Conservation (phyloP, 257 asterid species). For the Ehretia macrophylla region DNA sequence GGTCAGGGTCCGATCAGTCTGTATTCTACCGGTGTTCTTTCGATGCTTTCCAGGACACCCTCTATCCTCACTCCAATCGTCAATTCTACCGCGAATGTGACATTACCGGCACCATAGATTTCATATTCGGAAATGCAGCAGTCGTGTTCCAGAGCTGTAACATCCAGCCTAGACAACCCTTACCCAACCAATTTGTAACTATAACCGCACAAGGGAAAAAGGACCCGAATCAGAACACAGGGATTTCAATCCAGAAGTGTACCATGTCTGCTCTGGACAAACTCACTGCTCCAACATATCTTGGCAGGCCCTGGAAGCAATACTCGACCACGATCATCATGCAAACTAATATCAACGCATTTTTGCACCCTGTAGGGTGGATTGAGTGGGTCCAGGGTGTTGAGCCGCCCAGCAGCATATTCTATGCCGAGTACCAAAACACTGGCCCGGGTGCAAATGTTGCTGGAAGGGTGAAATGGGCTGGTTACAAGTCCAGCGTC, state of each 20-base stretch:
- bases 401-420: slow-evolving; percentile 48
- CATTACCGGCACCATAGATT: slow-evolving; percentile 70
- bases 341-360: slow-evolving; percentile 42
- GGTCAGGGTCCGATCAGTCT: slow-evolving; percentile 59
- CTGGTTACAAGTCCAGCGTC: slow-evolving; percentile 43
- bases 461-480: slow-evolving; percentile 51
- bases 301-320: slow-evolving; percentile 79
- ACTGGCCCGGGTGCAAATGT: slow-evolving; percentile 59
- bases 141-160: slow-evolving; percentile 67
- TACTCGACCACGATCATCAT: slow-evolving; percentile 55
- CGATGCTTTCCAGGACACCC: slow-evolving; percentile 72
- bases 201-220: slow-evolving; percentile 80
- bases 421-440: slow-evolving; percentile 63
- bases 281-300: slow-evolving; percentile 34
- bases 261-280: slow-evolving; percentile 32
- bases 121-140: slow-evolving; percentile 73
- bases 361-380: slow-evolving; percentile 67
- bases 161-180: slow-evolving; percentile 64
- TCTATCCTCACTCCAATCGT: slow-evolving; percentile 71
- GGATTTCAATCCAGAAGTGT: slow-evolving; percentile 60
- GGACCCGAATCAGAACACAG: slow-evolving; percentile 57
- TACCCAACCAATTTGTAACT: slow-evolving; percentile 59
- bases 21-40: slow-evolving; percentile 51
- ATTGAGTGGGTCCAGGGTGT: slow-evolving; percentile 38
- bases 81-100: slow-evolving; percentile 75